Conservation (phyloP, 2,329 filamentous ascomycete species). For the Colletotrichum orchidophilum region DNA sequence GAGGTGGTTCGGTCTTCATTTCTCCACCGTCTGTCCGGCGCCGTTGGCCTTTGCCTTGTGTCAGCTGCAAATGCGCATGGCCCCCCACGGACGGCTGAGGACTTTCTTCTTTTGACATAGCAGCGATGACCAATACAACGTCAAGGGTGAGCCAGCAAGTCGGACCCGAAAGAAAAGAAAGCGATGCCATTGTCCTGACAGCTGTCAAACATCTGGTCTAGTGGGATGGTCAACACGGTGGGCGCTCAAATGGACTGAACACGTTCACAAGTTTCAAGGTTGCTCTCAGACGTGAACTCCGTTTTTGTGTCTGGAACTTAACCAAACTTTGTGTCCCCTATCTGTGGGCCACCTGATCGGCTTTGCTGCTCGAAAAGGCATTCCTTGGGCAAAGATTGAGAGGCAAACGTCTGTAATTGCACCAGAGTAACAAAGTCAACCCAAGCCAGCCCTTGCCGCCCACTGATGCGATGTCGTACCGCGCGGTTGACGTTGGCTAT, state of each 20-base stretch:
- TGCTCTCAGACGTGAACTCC: background rate
- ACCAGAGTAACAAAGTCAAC: background rate
- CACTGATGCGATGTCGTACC: background rate
- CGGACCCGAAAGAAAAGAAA: background rate
- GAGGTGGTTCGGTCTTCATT: background rate
- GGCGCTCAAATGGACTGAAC: background rate
- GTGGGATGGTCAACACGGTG: background rate
- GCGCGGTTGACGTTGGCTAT: background rate
- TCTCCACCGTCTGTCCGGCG: slow-evolving; percentile 8
- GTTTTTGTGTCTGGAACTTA: background rate
- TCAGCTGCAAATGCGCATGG: background rate
- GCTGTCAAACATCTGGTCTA: background rate
- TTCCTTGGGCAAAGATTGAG: background rate
- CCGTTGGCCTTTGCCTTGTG: background rate
- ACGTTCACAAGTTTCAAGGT: background rate
- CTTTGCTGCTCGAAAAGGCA: background rate
- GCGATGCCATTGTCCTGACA: background rate
- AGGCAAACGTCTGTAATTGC: background rate
- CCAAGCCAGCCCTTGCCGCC: background rate
- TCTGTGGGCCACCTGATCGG: background rate
- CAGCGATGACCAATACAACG: background rate
- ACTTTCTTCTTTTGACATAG: background rate
- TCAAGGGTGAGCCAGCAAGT: background rate
- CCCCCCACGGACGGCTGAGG: background rate
- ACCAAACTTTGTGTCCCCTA: background rate